phyloP scores from a whole-genome alignment of 2,329 filamentous ascomycete genomes.

The Diaporthe sp. region DNA sequence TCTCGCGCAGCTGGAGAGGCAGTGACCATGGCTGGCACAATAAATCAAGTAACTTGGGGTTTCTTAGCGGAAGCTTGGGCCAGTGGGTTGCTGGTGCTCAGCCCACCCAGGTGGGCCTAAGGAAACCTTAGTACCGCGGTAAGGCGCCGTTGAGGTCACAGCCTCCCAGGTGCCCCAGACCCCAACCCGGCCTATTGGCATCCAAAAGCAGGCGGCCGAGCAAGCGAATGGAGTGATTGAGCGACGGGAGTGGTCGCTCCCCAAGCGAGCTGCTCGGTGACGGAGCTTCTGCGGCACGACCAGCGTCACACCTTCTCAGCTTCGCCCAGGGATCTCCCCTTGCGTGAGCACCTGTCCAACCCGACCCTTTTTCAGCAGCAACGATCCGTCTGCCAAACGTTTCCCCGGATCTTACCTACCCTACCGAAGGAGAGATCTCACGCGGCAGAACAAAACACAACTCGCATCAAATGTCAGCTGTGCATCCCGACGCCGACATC shows the following conservation, averaged over 20 bases:
- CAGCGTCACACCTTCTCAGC: slow-evolving; percentile 33
- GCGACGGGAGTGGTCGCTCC: slow-evolving; percentile 20
- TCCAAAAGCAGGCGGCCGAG: slow-evolving; percentile 3
- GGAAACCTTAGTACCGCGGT: slow-evolving; percentile 12
- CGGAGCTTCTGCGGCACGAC: slow-evolving; percentile 26
- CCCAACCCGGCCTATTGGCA: slow-evolving; percentile 4
- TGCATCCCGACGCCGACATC: slow-evolving; percentile 21
- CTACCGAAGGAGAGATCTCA: background rate
- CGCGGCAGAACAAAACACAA: background rate
- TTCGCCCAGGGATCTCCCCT: slow-evolving; percentile 30
- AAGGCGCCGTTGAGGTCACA: background rate
- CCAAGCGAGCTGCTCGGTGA: slow-evolving; percentile 32
- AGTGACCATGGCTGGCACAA: background rate
- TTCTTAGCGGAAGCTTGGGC: slow-evolving; percentile 8
- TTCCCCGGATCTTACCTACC: background rate
- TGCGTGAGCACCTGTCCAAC: slow-evolving; percentile 20
- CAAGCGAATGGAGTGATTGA: background rate
- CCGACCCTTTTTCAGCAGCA: slow-evolving; percentile 22
- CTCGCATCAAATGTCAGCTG: slow-evolving; percentile 27
- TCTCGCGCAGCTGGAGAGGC: background rate
- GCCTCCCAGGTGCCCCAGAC: background rate
- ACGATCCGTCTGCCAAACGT: slow-evolving; percentile 8
- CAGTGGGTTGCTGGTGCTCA: background rate
- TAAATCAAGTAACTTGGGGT: background rate
- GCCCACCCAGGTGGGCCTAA: background rate